Base-by-base conservation (phyloP, 2,329 filamentous ascomycete species). In the Tolypocladium inflatum region DNA sequence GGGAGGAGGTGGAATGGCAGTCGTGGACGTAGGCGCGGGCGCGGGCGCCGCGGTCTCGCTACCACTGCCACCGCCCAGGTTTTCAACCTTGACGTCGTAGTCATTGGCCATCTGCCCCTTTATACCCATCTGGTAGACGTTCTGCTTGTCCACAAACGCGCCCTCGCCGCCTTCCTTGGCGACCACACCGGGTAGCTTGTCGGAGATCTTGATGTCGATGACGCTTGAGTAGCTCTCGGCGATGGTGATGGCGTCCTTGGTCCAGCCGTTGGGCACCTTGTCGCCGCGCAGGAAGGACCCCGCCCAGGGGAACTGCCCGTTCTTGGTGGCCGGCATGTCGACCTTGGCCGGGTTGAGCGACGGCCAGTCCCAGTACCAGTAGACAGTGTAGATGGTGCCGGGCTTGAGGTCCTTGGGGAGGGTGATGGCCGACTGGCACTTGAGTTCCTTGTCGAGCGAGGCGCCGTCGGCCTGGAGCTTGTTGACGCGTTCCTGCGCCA, bases 351-450 rank as follows among this genome's bases (percentile, higher is more conserved):
- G 65, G 65, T 75, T 73, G 68, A 84, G 77, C 17, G 83, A 86
- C 3, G 88, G 87, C 90, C 91, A 99, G 72, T 96, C 88, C 94
- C 94, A 97, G 52, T 97, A 87, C 93, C 93, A 97, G 78, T 96
- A 96, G 55, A 96, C 74, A 3, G 91, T 93, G 70, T 92, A 90
- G 35, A 80, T 80, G 37, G 85, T 81, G 51, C 85, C 84, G 11
- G 78, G 71, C n/a, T 80, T 72, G 53, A 84, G 76, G 64, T 88
- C 81, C 6, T 77, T 68, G 0, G 94, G 94, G 17, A 99, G 76
- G 67, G 86, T 79, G 54, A 97, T 76, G 67, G 94, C 86, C 41
- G 86, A 86, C 72, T 97, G 92, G 74, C 94, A 97, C 76, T 81
- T 86, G 55, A 92, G 77, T 65, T 87, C 83, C 52, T 74, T 73